These are phyloP conservation scores for Leccinum aurantiacum DNA, from an alignment of 768 basidiomycete genomes.

Conservation along the genomic window DNA sequence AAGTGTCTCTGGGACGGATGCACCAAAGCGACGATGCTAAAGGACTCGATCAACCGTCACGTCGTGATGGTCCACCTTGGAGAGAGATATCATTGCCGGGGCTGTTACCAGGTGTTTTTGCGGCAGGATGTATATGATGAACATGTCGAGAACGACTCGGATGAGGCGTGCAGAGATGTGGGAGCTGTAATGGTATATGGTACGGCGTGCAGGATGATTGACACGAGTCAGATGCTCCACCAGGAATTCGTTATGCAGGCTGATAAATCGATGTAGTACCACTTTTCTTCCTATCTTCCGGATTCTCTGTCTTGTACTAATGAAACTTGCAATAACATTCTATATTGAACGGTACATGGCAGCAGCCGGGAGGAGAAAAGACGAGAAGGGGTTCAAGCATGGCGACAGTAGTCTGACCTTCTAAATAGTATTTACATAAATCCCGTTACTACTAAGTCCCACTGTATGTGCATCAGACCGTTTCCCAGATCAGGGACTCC, in stretches of 20 bases:
- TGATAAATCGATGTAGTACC: background rate
- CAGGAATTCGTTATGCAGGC: background rate
- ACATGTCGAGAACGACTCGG: background rate
- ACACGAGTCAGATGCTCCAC: no score
- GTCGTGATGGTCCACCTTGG: slow-evolving; percentile 2
- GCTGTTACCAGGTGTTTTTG: slow-evolving; percentile 1
- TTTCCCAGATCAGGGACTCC: no score
- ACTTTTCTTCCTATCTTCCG: background rate
- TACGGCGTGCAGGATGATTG: background rate
- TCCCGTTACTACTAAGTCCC: no score
- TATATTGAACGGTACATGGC: background rate
- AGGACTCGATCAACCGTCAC: no score
- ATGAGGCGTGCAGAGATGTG: background rate
- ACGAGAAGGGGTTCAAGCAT: background rate
- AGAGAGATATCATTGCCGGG: background rate
- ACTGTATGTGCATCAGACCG: no score
- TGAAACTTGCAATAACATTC: background rate
- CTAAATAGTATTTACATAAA: no score
- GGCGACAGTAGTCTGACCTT: no score
- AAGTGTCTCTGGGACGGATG: no score
- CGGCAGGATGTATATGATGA: slow-evolving; percentile 4
- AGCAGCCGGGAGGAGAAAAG: background rate
- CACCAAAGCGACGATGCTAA: no score
- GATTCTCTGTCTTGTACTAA: background rate
- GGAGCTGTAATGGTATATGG: background rate